phyloP scores from a whole-genome alignment of 345 rosid species.

The Bruguiera parviflora region DNA sequence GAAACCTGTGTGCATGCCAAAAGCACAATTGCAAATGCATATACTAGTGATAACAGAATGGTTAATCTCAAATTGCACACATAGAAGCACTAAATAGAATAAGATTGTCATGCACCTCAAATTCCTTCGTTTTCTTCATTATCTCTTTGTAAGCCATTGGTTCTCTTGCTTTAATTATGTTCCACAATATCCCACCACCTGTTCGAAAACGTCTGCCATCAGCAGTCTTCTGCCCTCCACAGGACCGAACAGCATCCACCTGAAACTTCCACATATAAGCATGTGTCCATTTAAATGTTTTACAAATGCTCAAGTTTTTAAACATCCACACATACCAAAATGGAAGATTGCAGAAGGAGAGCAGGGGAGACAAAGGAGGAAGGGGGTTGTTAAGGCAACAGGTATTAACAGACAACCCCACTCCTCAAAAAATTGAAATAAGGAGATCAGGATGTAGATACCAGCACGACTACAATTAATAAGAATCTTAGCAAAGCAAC shows the following conservation, averaged over 20 bases:
- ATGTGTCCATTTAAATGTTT: background rate
- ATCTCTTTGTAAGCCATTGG: conserved; percentile 72
- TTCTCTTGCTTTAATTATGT: conserved; percentile 71
- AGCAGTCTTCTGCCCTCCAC: conserved; percentile 96
- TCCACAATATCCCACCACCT: conserved; percentile 90
- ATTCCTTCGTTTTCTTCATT: conserved; percentile 78
- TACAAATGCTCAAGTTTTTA: background rate
- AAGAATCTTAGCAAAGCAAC: too few species aligned
- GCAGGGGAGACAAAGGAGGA: background rate
- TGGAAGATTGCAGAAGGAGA: background rate
- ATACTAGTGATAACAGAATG: background rate
- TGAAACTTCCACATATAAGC: conserved; percentile 22
- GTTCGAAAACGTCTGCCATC: conserved; percentile 73
- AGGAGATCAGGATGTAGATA: background rate
- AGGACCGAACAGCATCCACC: conserved; percentile 80
- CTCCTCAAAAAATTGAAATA: background rate
- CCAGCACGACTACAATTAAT: background rate
- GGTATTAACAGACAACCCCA: background rate
- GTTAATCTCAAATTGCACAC: background rate
- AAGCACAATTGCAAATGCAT: background rate
- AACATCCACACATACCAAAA: background rate
- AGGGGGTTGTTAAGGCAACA: background rate
- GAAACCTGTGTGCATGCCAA: background rate
- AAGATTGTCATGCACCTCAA: conserved; percentile 54
- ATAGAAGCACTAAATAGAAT: background rate